Percentiles rank a stretch among this genome's conserved stretches.
Evolutionary conservation across 73 alveolate genomes (phyloP).

Genomic region (Paramecium biaurelia): DNA sequence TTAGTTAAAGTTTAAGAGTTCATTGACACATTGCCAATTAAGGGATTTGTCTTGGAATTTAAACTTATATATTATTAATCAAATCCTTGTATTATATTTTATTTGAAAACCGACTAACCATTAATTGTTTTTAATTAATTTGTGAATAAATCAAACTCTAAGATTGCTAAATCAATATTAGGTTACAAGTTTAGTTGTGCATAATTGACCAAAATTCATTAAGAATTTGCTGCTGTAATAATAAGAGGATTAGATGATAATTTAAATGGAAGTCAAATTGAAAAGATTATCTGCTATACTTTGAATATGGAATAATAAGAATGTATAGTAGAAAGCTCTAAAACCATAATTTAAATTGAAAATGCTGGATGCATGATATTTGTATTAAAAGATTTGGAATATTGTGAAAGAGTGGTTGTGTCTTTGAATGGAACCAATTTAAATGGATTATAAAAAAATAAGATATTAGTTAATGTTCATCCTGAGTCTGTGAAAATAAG

Average conservation of each 20-base stretch:
- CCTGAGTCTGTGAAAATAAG: background rate
- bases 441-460: background rate
- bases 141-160: background rate
- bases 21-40: background rate
- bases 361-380: background rate
- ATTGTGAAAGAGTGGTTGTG: background rate
- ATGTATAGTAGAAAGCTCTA: background rate
- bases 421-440: background rate
- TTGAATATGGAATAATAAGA: background rate
- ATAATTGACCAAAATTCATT: background rate
- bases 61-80: background rate
- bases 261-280: background rate
- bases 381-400: background rate
- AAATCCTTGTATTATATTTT: background rate
- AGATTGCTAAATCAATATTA: background rate
- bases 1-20: background rate
- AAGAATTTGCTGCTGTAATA: constrained; percentile 11
- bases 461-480: constrained; percentile 19
- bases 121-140: background rate
- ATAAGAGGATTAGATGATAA: constrained; percentile 7
- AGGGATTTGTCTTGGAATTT: background rate
- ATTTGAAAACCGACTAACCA: constrained; percentile 6
- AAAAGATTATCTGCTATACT: background rate
- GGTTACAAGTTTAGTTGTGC: background rate
- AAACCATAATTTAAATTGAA: background rate